Percentiles rank a stretch among this genome's conserved stretches.
Conservation (phyloP, 2,329 filamentous ascomycete species). For the Chrysoporthe cubensis region DNA sequence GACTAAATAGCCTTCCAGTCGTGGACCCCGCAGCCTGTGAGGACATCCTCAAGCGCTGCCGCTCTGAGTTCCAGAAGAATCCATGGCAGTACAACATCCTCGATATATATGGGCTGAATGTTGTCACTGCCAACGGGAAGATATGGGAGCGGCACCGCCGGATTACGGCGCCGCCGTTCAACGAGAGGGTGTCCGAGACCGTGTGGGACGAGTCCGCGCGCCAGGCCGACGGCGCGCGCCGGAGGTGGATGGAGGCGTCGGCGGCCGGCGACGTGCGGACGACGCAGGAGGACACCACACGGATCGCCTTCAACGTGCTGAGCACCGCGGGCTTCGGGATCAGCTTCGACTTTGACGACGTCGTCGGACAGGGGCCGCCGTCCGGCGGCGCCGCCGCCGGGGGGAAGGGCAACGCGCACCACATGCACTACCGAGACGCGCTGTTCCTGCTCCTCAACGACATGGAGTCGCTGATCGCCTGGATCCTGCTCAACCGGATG, state of each 20-base stretch:
- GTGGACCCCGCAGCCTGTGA: conserved; percentile 8
- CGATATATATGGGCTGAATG: conserved; percentile 14
- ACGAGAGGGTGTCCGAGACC: conserved; percentile 14
- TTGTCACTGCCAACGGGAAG: conserved; percentile 14
- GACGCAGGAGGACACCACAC: conserved; percentile 11
- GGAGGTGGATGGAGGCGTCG: neutral
- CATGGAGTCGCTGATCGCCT: conserved; percentile 1
- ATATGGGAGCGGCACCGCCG: conserved; percentile 14
- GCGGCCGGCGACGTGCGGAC: neutral
- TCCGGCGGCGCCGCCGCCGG: no score
- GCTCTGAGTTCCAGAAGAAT: conserved; percentile 13
- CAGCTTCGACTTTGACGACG: conserved; percentile 9
- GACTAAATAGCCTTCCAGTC: neutral
- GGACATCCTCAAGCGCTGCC: conserved; percentile 12
- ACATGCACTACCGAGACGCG: conserved; percentile 10
- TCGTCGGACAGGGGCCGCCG: neutral
- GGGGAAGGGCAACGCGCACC: neutral
- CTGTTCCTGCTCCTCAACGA: conserved; percentile 5
- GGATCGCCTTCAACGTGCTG: conserved; percentile 15
- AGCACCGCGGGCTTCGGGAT: conserved; percentile 11
- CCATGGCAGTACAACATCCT: conserved; percentile 4
- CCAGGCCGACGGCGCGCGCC: conserved; percentile 7
- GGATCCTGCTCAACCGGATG: neutral
- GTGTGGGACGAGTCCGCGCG: conserved; percentile 17
- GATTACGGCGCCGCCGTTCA: conserved; percentile 13